Conservation (phyloP, 805 yeast genomes). For the Blastobotrys robertii region DNA sequence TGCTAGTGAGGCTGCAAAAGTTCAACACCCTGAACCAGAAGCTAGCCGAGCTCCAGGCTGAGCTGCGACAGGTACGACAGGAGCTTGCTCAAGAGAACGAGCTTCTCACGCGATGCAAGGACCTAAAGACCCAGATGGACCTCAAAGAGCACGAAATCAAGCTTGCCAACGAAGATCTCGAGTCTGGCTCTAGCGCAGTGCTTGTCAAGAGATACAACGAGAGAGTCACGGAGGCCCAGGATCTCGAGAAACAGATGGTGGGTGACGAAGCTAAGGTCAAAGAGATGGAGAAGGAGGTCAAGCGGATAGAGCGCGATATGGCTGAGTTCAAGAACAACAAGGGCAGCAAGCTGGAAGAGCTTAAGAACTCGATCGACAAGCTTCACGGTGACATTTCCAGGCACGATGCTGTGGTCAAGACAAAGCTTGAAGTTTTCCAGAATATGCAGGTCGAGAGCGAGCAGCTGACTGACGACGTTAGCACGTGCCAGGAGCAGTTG, state of each 20-base stretch:
- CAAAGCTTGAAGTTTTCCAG: slow-evolving; percentile 47
- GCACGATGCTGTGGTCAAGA: slow-evolving; percentile 34
- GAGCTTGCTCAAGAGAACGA: slow-evolving; percentile 36
- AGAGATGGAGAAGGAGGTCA: slow-evolving; percentile 36
- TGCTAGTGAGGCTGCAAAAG: slow-evolving; percentile 56
- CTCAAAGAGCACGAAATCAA: slow-evolving; percentile 25
- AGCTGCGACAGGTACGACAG: slow-evolving; percentile 32
- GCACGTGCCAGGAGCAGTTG: slow-evolving; percentile 35
- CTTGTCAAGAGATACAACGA: slow-evolving; percentile 22
- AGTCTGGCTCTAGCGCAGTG: slow-evolving; percentile 19
- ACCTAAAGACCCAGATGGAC: slow-evolving; percentile 20
- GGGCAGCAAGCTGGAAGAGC: slow-evolving; percentile 63
- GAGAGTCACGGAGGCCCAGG: slow-evolving; percentile 38
- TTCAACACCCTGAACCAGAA: slow-evolving; percentile 39
- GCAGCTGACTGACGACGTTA: slow-evolving; percentile 51
- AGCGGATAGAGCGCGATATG: slow-evolving; percentile 60
- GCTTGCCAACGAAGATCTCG: slow-evolving; percentile 20
- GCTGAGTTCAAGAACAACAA: slow-evolving; percentile 72
- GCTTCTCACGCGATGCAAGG: slow-evolving; percentile 17
- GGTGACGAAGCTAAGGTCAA: slow-evolving; percentile 28
- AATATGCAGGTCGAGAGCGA: slow-evolving; percentile 60
- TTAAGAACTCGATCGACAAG: slow-evolving; percentile 29
- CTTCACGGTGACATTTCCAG: slow-evolving; percentile 30
- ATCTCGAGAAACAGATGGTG: slow-evolving; percentile 32
- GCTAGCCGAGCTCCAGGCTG: slow-evolving; percentile 33